A percentile compares a stretch with the other conserved stretches of the same genome.
These are phyloP conservation scores for Trichoderma harzianum DNA, from an alignment of 2,329 filamentous ascomycete species.

Conservation along the genomic window DNA sequence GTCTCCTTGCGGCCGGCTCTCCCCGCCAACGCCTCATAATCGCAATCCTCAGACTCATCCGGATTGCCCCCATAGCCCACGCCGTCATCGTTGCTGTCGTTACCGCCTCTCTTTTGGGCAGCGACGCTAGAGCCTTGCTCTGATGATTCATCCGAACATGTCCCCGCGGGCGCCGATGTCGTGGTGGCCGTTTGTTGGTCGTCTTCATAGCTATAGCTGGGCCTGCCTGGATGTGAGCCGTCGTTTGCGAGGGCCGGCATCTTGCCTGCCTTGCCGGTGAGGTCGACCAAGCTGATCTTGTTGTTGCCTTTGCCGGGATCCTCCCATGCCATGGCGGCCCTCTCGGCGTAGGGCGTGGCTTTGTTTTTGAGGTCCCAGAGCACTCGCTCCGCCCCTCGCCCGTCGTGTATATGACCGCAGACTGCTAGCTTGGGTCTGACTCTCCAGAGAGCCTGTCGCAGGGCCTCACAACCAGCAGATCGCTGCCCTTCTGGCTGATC, in stretches of 20 bases:
- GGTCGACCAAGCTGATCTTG: conserved; percentile 62
- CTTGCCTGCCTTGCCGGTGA: conserved; percentile 44
- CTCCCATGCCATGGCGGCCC: conserved; percentile 47
- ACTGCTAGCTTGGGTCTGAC: conserved; percentile 63
- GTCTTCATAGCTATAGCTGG: neutral
- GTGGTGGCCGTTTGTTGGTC: neutral
- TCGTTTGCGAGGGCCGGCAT: conserved; percentile 45
- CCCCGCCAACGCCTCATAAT: conserved; percentile 39
- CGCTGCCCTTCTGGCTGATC: conserved; percentile 46
- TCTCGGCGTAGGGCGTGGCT: conserved; percentile 45
- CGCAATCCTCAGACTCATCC: conserved; percentile 38
- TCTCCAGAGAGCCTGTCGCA: conserved; percentile 55
- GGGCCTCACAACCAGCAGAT: conserved; percentile 56
- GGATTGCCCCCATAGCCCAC: conserved; percentile 28
- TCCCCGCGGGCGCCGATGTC: neutral
- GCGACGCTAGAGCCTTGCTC: conserved; percentile 18
- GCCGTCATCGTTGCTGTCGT: neutral
- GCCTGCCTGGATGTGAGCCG: conserved; percentile 32
- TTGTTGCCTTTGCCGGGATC: conserved; percentile 54
- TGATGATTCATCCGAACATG: neutral
- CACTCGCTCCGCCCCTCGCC: conserved; percentile 60
- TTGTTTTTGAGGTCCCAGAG: conserved; percentile 51
- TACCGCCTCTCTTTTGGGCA: conserved; percentile 16
- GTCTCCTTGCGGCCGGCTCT: conserved; percentile 59
- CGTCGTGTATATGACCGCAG: conserved; percentile 71